Percentiles rank a stretch among this genome's conserved stretches.
Conservation (phyloP, 177 flowering plant species). For the Vitis hybrid region DNA sequence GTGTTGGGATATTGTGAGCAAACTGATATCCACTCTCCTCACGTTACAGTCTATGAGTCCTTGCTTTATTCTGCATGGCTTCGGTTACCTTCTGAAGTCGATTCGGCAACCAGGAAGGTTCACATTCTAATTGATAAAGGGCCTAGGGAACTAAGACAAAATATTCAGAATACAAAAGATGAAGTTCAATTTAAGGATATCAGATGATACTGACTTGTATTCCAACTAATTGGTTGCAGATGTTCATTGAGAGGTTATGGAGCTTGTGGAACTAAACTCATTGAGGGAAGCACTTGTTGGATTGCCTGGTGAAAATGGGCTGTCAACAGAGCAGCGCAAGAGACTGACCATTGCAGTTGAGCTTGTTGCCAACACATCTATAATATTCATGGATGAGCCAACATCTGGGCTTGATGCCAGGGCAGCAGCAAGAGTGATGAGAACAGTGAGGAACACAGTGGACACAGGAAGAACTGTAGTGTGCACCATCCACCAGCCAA, state of each 20-base stretch:
- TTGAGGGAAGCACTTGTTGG: conserved; percentile 3
- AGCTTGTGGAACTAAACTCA: conserved; percentile 6
- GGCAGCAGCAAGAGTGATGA: not conserved
- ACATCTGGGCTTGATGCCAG: conserved; percentile 5
- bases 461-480: too few species aligned
- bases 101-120: conserved; percentile 20
- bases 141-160: too few species aligned
- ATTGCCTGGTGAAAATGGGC: not conserved
- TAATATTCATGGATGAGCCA: conserved; percentile 6
- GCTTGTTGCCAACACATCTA: conserved; percentile 6
- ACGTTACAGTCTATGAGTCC: conserved; percentile 30
- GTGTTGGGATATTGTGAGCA: conserved; percentile 28
- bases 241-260: conserved; percentile 6
- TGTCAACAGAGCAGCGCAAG: not conserved
- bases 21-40: conserved; percentile 26
- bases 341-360: too few species aligned
- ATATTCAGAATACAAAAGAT: too few species aligned
- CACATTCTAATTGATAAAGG: not conserved
- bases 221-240: conserved; percentile 2
- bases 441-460: not conserved
- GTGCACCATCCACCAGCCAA: too few species aligned
- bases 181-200: too few species aligned
- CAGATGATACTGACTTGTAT: too few species aligned
- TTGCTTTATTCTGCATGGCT: conserved; percentile 32
- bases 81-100: conserved; percentile 21